Conservation (phyloP, 75 land plant species). For the Azolla pinnata region DNA sequence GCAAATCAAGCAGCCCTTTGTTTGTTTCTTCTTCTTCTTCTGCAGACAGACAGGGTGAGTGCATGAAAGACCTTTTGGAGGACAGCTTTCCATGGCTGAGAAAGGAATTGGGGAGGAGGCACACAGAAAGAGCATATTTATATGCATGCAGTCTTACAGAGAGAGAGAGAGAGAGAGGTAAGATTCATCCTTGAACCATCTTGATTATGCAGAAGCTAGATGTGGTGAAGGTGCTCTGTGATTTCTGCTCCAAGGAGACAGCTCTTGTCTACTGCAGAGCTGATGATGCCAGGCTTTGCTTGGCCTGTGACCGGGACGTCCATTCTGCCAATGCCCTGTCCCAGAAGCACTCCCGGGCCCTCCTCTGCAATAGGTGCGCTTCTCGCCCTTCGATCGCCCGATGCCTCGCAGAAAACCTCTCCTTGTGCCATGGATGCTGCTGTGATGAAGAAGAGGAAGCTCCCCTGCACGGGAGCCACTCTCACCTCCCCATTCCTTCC, state of each 20-base stretch:
- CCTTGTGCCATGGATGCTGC: conserved; percentile 73
- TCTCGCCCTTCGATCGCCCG: conserved; percentile 37
- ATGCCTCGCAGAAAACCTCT: conserved; percentile 36
- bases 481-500: conserved; percentile 40
- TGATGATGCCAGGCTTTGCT: conserved; percentile 49
- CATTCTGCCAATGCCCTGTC: conserved; percentile 51
- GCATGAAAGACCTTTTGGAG: too few species aligned
- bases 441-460: conserved; percentile 29
- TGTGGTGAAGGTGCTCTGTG: conserved; percentile 40
- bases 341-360: conserved; percentile 45
- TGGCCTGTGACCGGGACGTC: conserved; percentile 52
- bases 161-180: too few species aligned
- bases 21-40: too few species aligned
- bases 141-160: too few species aligned
- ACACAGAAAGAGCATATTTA: too few species aligned
- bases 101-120: too few species aligned
- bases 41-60: too few species aligned
- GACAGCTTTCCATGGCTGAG: too few species aligned
- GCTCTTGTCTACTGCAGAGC: conserved; percentile 54
- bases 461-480: conserved; percentile 19
- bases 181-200: too few species aligned
- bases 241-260: conserved; percentile 29
- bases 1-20: too few species aligned
- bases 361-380: conserved; percentile 60
- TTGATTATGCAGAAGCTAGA: too few species aligned